Base-by-base conservation (phyloP, 495 filamentous ascomycete genomes). In the Penicillium crystallinum region DNA sequence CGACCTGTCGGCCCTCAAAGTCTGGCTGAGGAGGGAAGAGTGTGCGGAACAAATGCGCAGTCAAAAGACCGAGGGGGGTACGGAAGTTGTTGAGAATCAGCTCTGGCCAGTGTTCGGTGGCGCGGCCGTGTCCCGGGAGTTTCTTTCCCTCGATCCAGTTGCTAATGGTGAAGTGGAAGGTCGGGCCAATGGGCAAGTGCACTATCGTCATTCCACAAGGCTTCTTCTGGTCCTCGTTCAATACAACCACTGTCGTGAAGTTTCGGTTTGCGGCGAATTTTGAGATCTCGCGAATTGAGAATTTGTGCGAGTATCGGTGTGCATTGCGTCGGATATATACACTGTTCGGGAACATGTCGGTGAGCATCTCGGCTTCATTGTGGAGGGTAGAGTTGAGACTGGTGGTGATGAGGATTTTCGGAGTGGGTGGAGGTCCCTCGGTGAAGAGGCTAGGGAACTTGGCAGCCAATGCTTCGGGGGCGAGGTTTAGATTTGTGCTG, bases 81-180 rank as follows among this genome's bases (percentile, higher is more conserved):
- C 89, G 82, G 76, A 98, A 98, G 64, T 91, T 91, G 69, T 97
- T 97, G 31, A 98, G 79, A 42, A 97, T 88, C 35, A 98, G 79
- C 69, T 98, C 93, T 4, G 92, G 93, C 56, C 84, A 90, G 70
- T 96, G 92, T 35, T 87, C 83, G 0, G 92, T 96, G 0, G 92
- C 80, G 34, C 86, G 87, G 33, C 92, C 92, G 64, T 97, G 92
- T 2, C 91, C 91, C 1, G 88, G 87, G 2, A 98, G 74, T 22
- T 84, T 82, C 67, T 86, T 86, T 4, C 90, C 88, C 50, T 91
- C 89, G 14, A 90, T 75, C 83, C 90, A 98, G 55, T 91, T 93
- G 37, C 81, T 82, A 55, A 96, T 84, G 30, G 72, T 79, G 73
- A 93, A 95, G 57, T 91, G 87, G 67, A 96, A 92, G 33, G 89